Evolutionary conservation across 306 rosid genomes (phyloP).

Genomic region (Lathyrus aphaca): DNA sequence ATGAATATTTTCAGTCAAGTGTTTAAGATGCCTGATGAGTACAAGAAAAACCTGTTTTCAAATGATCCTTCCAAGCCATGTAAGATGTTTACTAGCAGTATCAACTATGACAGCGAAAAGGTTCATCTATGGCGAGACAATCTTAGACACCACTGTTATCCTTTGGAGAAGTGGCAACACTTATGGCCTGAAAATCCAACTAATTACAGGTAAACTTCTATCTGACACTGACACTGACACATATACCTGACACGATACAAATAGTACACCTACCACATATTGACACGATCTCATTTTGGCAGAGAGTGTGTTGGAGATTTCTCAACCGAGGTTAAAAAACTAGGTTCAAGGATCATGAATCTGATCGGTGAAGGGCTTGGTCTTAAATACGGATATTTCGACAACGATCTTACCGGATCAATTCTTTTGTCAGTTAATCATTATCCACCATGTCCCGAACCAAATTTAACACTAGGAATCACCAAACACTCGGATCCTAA

Average conservation of each 20-base stretch:
- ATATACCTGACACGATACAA: too few relatives aligned
- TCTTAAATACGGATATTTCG: conserved; percentile 35
- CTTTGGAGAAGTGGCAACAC: conserved; percentile 41
- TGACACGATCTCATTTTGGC: background rate
- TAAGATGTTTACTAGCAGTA: conserved; percentile 34
- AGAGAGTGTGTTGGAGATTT: conserved; percentile 39
- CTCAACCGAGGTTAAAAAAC: conserved; percentile 37
- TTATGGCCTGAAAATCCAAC: conserved; percentile 45
- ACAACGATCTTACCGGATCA: conserved; percentile 32
- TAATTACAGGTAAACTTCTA: conserved; percentile 17
- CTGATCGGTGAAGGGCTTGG: conserved; percentile 44
- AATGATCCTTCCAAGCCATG: conserved; percentile 37
- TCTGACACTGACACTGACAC: too few relatives aligned
- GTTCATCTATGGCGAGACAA: conserved; percentile 42
- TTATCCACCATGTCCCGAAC: conserved; percentile 46
- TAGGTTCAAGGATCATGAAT: conserved; percentile 39
- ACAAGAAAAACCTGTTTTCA: conserved; percentile 33
- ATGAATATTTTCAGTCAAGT: conserved; percentile 39
- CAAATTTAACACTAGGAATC: conserved; percentile 43
- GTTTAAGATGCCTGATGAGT: conserved; percentile 36
- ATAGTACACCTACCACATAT: too few relatives aligned
- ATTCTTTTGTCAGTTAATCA: background rate
- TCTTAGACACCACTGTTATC: conserved; percentile 39
- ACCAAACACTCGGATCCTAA: conserved; percentile 45
- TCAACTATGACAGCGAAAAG: conserved; percentile 36